Evolutionary conservation across 495 filamentous ascomycete species (phyloP).

Genomic region (Daldinia concentrica): DNA sequence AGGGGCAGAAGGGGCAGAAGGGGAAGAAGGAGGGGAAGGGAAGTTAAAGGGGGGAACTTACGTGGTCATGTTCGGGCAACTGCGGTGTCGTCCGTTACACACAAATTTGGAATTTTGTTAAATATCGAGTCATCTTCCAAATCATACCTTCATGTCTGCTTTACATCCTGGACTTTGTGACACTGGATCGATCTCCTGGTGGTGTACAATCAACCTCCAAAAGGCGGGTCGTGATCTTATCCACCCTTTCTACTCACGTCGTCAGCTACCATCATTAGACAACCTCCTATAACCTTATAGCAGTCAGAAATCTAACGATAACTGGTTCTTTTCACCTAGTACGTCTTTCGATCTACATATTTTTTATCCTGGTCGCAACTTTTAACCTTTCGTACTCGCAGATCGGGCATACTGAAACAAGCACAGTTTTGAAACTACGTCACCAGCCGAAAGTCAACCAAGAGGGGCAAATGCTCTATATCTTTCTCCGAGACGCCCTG

Average conservation of each 20-base stretch:
- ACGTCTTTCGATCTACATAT: not conserved
- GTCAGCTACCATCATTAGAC: slow-evolving; percentile 2
- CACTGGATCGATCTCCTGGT: slow-evolving; percentile 9
- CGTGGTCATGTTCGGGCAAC: slow-evolving; percentile 29
- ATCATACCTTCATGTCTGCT: slow-evolving; percentile 9
- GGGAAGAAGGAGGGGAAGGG: not conserved
- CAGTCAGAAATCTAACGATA: not conserved
- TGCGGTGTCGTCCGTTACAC: slow-evolving; percentile 16
- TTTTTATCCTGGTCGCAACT: not conserved
- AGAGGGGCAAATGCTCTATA: slow-evolving; percentile 29
- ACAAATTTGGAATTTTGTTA: slow-evolving; percentile 30
- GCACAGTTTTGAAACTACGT: slow-evolving; percentile 22
- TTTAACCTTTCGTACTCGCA: slow-evolving; percentile 23
- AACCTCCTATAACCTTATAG: slow-evolving; percentile 25
- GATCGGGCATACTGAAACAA: slow-evolving; percentile 37
- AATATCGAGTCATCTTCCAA: slow-evolving; percentile 38
- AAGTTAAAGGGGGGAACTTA: slow-evolving; percentile 25
- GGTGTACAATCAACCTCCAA: slow-evolving; percentile 14
- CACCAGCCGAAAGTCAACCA: slow-evolving; percentile 20
- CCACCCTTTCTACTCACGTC: not conserved
- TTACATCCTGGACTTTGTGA: slow-evolving; percentile 5
- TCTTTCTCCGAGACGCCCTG: slow-evolving; percentile 33
- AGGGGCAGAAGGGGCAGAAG: not conserved
- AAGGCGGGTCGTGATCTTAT: not conserved
- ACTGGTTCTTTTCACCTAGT: not conserved